Percentiles rank a stretch among this genome's conserved stretches.
Conservation (phyloP, 2,329 filamentous ascomycete species). For the Phialophora tarda region DNA sequence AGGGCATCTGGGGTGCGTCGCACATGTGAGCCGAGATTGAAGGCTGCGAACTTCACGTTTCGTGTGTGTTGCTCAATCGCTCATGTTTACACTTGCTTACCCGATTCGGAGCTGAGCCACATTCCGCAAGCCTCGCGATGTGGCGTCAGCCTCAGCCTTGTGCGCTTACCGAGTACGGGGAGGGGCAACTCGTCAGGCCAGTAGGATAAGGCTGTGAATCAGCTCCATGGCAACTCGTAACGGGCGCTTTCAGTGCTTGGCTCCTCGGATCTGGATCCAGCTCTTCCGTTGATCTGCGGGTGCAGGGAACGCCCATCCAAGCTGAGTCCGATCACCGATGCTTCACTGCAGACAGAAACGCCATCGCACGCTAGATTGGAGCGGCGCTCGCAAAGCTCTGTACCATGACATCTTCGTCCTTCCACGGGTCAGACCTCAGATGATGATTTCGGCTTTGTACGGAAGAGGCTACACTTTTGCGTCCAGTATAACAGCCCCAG, state of each 20-base stretch:
- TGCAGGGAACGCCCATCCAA: not conserved
- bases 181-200: not conserved
- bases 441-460: constrained; percentile 3
- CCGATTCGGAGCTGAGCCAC: not conserved
- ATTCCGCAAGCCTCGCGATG: not conserved
- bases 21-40: not conserved
- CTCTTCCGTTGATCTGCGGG: not conserved
- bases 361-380: not conserved
- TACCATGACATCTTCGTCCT: constrained; percentile 5
- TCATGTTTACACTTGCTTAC: not conserved
- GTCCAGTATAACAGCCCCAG: not conserved
- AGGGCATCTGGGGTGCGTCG: not conserved
- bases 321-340: not conserved
- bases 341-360: not conserved
- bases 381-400: not conserved
- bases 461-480: not conserved
- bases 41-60: not conserved
- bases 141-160: not conserved
- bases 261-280: constrained; percentile 1
- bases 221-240: not conserved
- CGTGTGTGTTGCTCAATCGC: not conserved
- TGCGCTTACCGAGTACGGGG: not conserved
- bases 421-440: not conserved
- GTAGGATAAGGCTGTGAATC: not conserved
- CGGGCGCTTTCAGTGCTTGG: not conserved